Evolutionary conservation across 441 rosid species (phyloP).

Genomic region (Pelargonium citronellum): DNA sequence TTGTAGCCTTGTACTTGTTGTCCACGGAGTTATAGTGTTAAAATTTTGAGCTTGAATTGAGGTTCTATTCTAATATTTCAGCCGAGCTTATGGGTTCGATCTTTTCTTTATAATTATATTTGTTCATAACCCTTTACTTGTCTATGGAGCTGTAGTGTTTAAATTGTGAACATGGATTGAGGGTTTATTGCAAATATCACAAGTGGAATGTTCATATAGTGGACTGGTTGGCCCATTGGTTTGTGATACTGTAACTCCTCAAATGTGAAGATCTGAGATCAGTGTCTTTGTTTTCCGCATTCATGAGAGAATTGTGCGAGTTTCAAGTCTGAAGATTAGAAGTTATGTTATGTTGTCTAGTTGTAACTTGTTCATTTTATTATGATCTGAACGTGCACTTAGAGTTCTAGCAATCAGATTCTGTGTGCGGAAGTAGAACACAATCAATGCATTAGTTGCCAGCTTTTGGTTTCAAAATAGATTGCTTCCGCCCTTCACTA

Average conservation of each 20-base stretch:
- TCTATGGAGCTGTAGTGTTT: neutral
- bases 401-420: neutral
- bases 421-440: neutral
- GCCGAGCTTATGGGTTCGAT: too few relatives aligned
- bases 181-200: too few relatives aligned
- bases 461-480: too few relatives aligned
- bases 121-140: too few relatives aligned
- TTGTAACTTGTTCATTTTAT: neutral
- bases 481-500: too few relatives aligned
- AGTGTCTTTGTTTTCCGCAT: neutral
- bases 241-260: neutral
- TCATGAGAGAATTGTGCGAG: neutral
- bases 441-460: too few relatives aligned
- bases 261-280: neutral
- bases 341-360: neutral
- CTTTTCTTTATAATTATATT: too few relatives aligned
- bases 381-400: neutral
- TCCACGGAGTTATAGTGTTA: neutral
- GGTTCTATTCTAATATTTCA: too few relatives aligned
- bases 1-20: neutral
- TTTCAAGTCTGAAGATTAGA: neutral
- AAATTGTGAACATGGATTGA: too few relatives aligned
- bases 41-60: too few relatives aligned
- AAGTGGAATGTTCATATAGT: too few relatives aligned
- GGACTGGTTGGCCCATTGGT: too few relatives aligned